Percentiles rank a stretch among this genome's conserved stretches.
phyloP scores from a whole-genome alignment of 371 early-diverging fungal species.

The Mucor piriformis region DNA sequence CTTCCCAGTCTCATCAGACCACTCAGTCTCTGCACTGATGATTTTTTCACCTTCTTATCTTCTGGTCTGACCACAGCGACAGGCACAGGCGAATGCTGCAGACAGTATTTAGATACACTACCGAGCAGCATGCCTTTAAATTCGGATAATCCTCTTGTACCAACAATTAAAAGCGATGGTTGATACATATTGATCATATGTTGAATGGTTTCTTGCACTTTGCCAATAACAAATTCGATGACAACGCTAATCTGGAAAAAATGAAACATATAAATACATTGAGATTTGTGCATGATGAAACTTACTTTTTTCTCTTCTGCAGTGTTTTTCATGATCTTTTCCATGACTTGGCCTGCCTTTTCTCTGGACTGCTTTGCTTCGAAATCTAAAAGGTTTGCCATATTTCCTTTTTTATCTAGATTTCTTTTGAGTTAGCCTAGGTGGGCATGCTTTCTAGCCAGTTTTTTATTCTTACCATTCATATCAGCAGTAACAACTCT shows the following conservation, averaged over 20 bases:
- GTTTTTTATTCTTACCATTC: slow-evolving; percentile 28
- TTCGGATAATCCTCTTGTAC: slow-evolving; percentile 59
- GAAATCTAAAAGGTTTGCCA: slow-evolving; percentile 35
- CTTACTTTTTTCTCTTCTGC: slow-evolving; percentile 32
- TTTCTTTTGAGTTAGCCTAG: background rate
- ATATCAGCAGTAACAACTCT: slow-evolving; percentile 52
- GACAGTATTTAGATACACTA: slow-evolving; percentile 61
- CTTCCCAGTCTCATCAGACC: slow-evolving; percentile 37
- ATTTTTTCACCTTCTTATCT: slow-evolving; percentile 47
- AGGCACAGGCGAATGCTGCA: slow-evolving; percentile 62
- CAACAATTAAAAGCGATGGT: slow-evolving; percentile 62
- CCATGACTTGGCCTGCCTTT: slow-evolving; percentile 57
- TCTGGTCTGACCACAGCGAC: slow-evolving; percentile 63
- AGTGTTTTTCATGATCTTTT: slow-evolving; percentile 42
- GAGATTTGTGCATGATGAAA: background rate
- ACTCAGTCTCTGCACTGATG: slow-evolving; percentile 24
- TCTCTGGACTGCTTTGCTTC: slow-evolving; percentile 52
- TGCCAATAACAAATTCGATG: slow-evolving; percentile 64
- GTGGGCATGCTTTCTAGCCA: slow-evolving; percentile 39
- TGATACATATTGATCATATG: slow-evolving; percentile 62
- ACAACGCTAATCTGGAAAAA: slow-evolving; percentile 51
- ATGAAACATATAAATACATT: background rate
- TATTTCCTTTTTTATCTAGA: slow-evolving; percentile 46
- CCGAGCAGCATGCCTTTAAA: slow-evolving; percentile 61
- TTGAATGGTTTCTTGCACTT: slow-evolving; percentile 65